These are phyloP conservation scores for Fusarium sp. DNA, from an alignment of 2,329 filamentous ascomycete species.

Conservation along the genomic window DNA sequence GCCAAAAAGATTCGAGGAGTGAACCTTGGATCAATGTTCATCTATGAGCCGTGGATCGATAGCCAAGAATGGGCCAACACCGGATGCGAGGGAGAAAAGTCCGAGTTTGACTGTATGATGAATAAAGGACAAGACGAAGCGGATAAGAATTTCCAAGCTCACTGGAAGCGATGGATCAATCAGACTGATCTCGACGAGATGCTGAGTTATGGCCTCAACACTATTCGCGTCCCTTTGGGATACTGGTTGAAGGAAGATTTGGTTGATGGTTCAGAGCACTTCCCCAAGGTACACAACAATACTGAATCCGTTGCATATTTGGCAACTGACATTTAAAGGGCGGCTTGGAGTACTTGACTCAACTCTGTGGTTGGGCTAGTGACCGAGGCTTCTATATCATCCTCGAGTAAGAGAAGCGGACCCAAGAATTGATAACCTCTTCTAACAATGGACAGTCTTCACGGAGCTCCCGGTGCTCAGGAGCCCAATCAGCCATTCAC, in stretches of 20 bases:
- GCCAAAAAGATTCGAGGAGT: conserved; percentile 63
- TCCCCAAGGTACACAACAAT: conserved; percentile 50
- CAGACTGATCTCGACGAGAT: conserved; percentile 61
- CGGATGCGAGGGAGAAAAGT: conserved; percentile 57
- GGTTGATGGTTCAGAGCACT: conserved; percentile 62
- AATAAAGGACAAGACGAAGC: conserved; percentile 58
- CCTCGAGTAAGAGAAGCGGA: conserved; percentile 51
- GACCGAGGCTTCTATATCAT: conserved; percentile 64
- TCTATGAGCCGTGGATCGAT: conserved; percentile 66
- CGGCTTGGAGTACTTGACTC: conserved; percentile 58
- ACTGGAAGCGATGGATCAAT: conserved; percentile 64
- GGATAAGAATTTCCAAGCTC: conserved; percentile 59
- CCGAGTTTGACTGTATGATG: conserved; percentile 66
- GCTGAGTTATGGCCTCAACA: conserved; percentile 62
- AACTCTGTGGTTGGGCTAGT: conserved; percentile 60
- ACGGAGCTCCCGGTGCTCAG: conserved; percentile 63
- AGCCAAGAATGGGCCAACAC: conserved; percentile 57
- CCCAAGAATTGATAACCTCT: rapidly evolving
- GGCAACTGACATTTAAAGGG: conserved; percentile 37
- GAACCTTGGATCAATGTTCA: conserved; percentile 63
- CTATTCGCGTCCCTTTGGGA: conserved; percentile 64
- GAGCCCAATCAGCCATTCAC: conserved; percentile 58
- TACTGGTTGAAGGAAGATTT: conserved; percentile 66
- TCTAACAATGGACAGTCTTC: conserved; percentile 48
- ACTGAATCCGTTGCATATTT: background rate